Conservation (phyloP, 148 eudicot genomes). For the Fallopia convolvulus region DNA sequence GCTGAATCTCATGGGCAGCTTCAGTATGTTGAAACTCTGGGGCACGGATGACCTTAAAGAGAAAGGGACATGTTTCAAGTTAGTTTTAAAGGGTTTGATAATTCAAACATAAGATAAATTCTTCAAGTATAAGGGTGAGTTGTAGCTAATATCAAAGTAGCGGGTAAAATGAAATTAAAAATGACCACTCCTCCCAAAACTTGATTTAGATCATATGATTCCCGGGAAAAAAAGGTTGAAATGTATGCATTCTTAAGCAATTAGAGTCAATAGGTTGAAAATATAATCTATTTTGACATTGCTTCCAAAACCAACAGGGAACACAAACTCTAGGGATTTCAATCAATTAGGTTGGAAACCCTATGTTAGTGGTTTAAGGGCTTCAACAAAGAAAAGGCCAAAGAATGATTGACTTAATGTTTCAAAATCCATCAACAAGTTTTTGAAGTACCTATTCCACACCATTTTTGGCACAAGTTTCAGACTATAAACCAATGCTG, state of each 20-base stretch:
- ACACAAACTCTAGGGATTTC: not conserved
- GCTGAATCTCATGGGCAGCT: slow-evolving; percentile 57
- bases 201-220: not conserved
- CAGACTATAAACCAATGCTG: not conserved
- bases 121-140: not conserved
- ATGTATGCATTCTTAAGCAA: not conserved
- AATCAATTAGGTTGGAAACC: not conserved
- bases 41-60: slow-evolving; percentile 53
- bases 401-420: not conserved
- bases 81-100: not conserved
- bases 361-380: not conserved
- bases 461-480: not conserved
- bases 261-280: not conserved
- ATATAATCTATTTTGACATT: not conserved
- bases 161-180: not conserved
- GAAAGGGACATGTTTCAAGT: not conserved
- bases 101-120: not conserved
- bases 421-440: not conserved
- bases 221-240: not conserved
- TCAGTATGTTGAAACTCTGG: slow-evolving; percentile 54
- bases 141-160: not conserved
- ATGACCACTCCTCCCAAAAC: not conserved
- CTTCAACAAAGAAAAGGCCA: not conserved
- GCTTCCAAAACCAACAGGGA: not conserved
- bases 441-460: not conserved